Percentiles rank a stretch among this genome's conserved stretches.
Conservation (phyloP, 192 early-diverging fungal genomes). For the Backusella australiensis region DNA sequence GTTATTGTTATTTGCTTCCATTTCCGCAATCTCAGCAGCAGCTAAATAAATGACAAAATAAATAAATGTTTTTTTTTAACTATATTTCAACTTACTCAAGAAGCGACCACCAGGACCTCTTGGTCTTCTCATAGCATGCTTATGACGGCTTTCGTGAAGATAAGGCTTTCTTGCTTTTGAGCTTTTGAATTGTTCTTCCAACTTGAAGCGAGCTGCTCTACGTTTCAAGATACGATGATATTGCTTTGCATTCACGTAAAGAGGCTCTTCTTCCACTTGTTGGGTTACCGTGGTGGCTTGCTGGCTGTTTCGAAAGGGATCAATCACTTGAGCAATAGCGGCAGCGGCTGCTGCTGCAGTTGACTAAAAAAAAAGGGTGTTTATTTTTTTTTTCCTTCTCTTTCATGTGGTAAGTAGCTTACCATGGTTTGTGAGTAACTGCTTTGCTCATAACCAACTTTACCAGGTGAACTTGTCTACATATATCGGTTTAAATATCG, state of each 20-base stretch:
- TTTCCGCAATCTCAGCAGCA: conserved; percentile 70
- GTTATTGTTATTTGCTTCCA: conserved; percentile 32
- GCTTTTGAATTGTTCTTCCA: conserved; percentile 77
- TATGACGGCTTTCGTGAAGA: conserved; percentile 95
- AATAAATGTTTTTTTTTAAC: background rate
- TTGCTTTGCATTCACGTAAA: conserved; percentile 98
- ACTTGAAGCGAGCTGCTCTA: conserved; percentile 80
- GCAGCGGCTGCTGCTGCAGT: background rate
- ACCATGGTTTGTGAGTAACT: background rate
- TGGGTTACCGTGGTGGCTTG: background rate
- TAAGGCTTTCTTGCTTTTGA: conserved; percentile 83
- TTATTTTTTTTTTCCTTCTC: background rate
- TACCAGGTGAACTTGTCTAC: background rate
- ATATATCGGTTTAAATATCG: too few relatives aligned
- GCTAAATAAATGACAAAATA: conserved; percentile 23
- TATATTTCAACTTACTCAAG: conserved; percentile 46
- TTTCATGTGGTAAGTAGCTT: background rate
- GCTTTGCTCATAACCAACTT: background rate
- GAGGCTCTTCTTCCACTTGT: conserved; percentile 66
- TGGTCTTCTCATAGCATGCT: conserved; percentile 96
- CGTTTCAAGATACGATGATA: conserved; percentile 96
- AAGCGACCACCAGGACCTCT: conserved; percentile 98
- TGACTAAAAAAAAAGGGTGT: background rate
- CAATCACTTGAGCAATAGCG: conserved; percentile 6
- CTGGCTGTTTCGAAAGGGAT: background rate